Conservation (phyloP, 148 eudicot genomes). For the Fagopyrum tataricum region DNA sequence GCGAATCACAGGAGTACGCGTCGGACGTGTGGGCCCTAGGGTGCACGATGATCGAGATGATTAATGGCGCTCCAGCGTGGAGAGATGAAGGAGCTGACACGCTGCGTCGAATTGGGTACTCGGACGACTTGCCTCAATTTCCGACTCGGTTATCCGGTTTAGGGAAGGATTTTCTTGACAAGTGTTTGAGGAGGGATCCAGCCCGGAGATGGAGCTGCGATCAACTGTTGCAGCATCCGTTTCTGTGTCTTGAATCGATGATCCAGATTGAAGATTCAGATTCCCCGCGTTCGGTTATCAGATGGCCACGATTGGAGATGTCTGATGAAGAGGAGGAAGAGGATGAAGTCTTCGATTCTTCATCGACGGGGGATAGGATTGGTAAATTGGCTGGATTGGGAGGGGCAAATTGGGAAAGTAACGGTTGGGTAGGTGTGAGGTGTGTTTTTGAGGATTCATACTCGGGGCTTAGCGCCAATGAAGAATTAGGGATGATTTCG, state of each 20-base stretch:
- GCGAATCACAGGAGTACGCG: slow-evolving; percentile 59
- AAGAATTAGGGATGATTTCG: not conserved
- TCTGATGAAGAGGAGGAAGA: slow-evolving; percentile 28
- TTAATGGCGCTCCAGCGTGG: slow-evolving; percentile 72
- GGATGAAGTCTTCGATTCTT: slow-evolving; percentile 9
- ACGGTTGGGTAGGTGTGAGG: slow-evolving; percentile 65
- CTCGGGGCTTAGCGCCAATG: not conserved
- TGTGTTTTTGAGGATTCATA: slow-evolving; percentile 4
- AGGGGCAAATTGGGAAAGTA: slow-evolving; percentile 66
- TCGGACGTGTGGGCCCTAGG: slow-evolving; percentile 82
- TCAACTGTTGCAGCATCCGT: slow-evolving; percentile 64
- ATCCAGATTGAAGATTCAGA: not conserved
- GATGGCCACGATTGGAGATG: slow-evolving; percentile 30
- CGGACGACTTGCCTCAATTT: slow-evolving; percentile 39
- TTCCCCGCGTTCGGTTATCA: slow-evolving; percentile 63
- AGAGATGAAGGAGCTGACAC: slow-evolving; percentile 40
- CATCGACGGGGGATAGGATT: slow-evolving; percentile 25
- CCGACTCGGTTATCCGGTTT: slow-evolving; percentile 37
- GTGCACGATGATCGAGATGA: slow-evolving; percentile 83
- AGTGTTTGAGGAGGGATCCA: slow-evolving; percentile 43
- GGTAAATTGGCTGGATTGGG: slow-evolving; percentile 29
- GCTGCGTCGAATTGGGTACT: slow-evolving; percentile 47
- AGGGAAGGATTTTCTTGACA: slow-evolving; percentile 47
- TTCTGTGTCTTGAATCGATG: slow-evolving; percentile 17
- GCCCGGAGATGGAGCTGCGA: slow-evolving; percentile 59